phyloP scores from a whole-genome alignment of 805 yeast species.

The Metschnikowia lachancei region DNA sequence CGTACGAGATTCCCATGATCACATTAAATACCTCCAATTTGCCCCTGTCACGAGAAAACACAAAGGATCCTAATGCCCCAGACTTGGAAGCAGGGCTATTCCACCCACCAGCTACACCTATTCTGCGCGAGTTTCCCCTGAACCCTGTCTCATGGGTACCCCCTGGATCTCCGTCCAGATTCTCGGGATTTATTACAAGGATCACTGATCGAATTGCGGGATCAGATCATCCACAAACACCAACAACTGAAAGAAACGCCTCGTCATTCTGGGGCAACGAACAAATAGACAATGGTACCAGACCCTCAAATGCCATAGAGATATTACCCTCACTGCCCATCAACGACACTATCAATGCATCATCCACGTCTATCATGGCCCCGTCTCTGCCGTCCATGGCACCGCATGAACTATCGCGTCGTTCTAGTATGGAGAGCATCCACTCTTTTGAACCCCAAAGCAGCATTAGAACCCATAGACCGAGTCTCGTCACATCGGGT shows the following conservation, averaged over 20 bases:
- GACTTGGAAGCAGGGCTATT: constrained; percentile 14
- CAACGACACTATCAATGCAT: constrained; percentile 1
- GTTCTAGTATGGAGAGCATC: constrained; percentile 9
- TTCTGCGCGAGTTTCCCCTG: constrained; percentile 7
- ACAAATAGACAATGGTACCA: constrained; percentile 1
- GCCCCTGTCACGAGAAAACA: not conserved
- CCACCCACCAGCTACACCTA: constrained; percentile 4
- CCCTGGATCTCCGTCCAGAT: constrained; percentile 14
- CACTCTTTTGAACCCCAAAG: constrained; percentile 2
- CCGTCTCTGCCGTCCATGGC: constrained; percentile 4
- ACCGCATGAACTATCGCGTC: not conserved
- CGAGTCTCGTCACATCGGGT: not conserved
- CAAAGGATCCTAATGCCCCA: not conserved
- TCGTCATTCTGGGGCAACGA: constrained; percentile 8
- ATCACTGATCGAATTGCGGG: constrained; percentile 19
- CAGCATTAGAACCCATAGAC: not conserved
- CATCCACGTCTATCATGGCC: constrained; percentile 2
- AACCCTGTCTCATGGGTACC: constrained; percentile 3
- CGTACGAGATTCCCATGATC: constrained; percentile 19
- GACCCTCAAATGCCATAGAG: constrained; percentile 1
- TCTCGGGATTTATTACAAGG: constrained; percentile 15
- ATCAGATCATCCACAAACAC: constrained; percentile 15
- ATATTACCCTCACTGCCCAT: constrained; percentile 1
- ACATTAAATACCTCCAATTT: constrained; percentile 11
- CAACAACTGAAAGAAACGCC: constrained; percentile 9